Evolutionary conservation across 2,329 filamentous ascomycete genomes (phyloP).

Genomic region (Emergomyces orientalis): DNA sequence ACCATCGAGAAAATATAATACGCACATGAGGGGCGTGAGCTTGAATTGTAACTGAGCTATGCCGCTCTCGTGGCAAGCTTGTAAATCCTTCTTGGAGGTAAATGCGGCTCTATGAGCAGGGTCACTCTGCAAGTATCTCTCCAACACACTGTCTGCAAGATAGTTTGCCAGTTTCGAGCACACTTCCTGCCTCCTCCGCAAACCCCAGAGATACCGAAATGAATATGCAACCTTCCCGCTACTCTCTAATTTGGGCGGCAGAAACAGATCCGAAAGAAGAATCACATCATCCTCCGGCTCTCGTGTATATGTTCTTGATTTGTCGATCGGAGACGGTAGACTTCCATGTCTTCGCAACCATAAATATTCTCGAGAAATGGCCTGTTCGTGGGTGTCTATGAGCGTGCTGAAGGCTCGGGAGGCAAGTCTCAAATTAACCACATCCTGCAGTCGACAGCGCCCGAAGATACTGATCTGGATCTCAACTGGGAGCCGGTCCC

Average conservation of each 20-base stretch:
- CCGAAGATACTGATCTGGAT: slow-evolving; percentile 35
- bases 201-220: slow-evolving; percentile 32
- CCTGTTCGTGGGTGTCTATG: slow-evolving; percentile 31
- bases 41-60: slow-evolving; percentile 31
- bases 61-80: slow-evolving; percentile 27
- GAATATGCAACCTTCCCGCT: slow-evolving; percentile 30
- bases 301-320: slow-evolving; percentile 30
- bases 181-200: slow-evolving; percentile 31
- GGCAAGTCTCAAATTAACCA: slow-evolving; percentile 31
- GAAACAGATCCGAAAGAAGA: slow-evolving; percentile 36
- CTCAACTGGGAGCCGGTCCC: slow-evolving; percentile 35
- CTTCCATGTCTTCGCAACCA: slow-evolving; percentile 35
- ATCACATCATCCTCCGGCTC: slow-evolving; percentile 37
- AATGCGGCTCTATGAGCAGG: slow-evolving; percentile 25
- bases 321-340: slow-evolving; percentile 32
- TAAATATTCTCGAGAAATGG: slow-evolving; percentile 35
- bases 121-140: slow-evolving; percentile 29
- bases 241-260: slow-evolving; percentile 28
- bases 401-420: slow-evolving; percentile 31
- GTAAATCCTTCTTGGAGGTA: slow-evolving; percentile 26
- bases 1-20: slow-evolving; percentile 5
- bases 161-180: slow-evolving; percentile 34
- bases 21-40: slow-evolving; percentile 35
- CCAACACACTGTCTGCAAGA: slow-evolving; percentile 34
- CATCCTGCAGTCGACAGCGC: slow-evolving; percentile 31